These are phyloP conservation scores for Leccinum pachyderme DNA, from an alignment of 1,284 basidiomycete species.

Conservation along the genomic window DNA sequence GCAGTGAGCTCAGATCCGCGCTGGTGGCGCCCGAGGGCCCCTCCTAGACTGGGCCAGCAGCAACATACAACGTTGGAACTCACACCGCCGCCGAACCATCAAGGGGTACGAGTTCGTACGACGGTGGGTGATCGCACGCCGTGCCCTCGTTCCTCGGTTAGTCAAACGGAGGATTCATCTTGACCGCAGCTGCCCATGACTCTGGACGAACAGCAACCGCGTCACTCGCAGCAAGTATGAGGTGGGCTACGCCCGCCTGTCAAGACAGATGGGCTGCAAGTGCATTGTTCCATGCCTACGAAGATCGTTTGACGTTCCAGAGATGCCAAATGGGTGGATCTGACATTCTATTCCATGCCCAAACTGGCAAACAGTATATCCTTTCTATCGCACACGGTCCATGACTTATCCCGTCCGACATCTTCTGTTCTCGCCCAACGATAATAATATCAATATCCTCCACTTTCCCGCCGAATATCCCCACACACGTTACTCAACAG, in stretches of 20 bases:
- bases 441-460: not conserved
- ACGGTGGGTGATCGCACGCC: constrained; percentile 17
- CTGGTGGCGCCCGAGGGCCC: too few species aligned
- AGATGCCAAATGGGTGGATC: not conserved
- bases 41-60: constrained; percentile 5
- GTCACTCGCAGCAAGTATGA: constrained; percentile 98
- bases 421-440: not conserved
- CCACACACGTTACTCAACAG: not conserved
- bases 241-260: constrained; percentile 87
- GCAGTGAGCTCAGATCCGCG: too few species aligned
- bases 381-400: not conserved
- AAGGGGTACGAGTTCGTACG: not conserved
- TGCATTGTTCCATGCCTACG: too few species aligned
- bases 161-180: constrained; percentile 76
- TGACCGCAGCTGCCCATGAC: constrained; percentile 95
- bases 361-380: not conserved
- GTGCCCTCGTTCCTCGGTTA: constrained; percentile 49
- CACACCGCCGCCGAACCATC: constrained; percentile 19
- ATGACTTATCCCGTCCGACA: not conserved
- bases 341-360: not conserved
- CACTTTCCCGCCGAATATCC: not conserved
- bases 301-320: too few species aligned
- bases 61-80: constrained; percentile 13
- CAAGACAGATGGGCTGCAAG: constrained; percentile 93
- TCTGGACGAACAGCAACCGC: constrained; percentile 82